Base-by-base conservation (phyloP, 23 red algal species). In the Gracilariopsis chorda region DNA sequence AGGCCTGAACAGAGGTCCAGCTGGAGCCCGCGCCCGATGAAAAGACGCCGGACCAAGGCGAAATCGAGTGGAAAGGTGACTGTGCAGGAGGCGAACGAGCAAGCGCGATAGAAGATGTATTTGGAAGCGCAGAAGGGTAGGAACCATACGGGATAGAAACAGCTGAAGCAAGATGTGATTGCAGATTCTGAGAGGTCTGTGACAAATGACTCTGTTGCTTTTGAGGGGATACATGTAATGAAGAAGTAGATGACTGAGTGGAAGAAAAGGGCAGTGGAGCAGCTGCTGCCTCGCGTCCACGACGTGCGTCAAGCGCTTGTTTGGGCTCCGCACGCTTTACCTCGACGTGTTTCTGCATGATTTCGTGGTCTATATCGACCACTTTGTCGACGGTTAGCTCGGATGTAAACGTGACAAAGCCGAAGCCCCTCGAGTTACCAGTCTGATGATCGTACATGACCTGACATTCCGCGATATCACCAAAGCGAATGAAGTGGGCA, bases 381-480 rank as follows among this genome's bases (percentile, higher is more conserved):
- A 92, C 96, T 33, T 60, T 70, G 43, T 87, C 86, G 41, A 94
- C 90, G 17, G 85, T 93, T 33, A 84, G 64, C 44, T 94, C 93
- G 60, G 71, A 58, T 35, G 78, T 67, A 61, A 93, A 98, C 13
- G 93, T 95, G 48, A 98, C 96, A 78, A 98, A 98, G 0, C 96
- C 96, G 49, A 95, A 98, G 51, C 96, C 96, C 9, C 92, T 43
- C 8, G 93, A 96, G 64, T 93, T 95, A 41, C 96, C 93, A 2
- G 96, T 98, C 86, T 95, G 91, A 51, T 95, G 93, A 78, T 98
- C 96, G 70, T 90, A 93, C 92, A 98, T 94, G 14, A 98, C 91
- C 46, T 93, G 93, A 64, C 83, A 87, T 44, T 95, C 96, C 1
- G 72, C 78, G 25, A 98, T 68, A 24, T 84, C 71, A 43, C 96